These are phyloP conservation scores for Boletus tomentosulus DNA, from an alignment of 768 basidiomycete species.

Conservation along the genomic window DNA sequence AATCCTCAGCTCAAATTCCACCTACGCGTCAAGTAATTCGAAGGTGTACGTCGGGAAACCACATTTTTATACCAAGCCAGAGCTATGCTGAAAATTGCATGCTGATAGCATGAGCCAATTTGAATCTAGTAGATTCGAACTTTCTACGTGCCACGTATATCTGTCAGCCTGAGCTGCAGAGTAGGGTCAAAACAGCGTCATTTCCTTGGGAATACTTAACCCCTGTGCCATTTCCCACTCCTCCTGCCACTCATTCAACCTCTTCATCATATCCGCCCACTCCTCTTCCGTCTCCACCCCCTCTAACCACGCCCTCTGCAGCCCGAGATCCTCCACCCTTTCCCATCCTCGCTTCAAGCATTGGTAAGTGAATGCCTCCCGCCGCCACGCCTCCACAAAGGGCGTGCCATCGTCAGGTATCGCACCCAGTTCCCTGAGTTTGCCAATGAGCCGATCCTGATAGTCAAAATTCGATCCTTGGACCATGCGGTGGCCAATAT, in stretches of 20 bases:
- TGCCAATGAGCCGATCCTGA: constrained; percentile 32
- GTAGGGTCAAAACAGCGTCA: neutral
- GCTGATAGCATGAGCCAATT: too few relatives aligned
- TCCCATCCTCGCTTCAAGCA: constrained; percentile 42
- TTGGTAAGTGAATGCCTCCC: constrained; percentile 31
- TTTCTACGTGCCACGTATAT: too few relatives aligned
- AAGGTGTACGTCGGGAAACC: too few relatives aligned
- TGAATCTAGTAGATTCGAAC: too few relatives aligned
- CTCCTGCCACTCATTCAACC: constrained; percentile 46
- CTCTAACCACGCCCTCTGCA: constrained; percentile 40
- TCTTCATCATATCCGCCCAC: constrained; percentile 47
- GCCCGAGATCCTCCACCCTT: constrained; percentile 40
- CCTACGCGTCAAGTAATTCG: too few relatives aligned
- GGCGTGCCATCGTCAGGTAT: constrained; percentile 31
- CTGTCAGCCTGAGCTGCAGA: too few relatives aligned
- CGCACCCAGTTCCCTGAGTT: constrained; percentile 14
- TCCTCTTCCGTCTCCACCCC: constrained; percentile 49
- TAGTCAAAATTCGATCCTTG: constrained; percentile 33
- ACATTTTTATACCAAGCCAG: too few relatives aligned
- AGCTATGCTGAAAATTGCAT: too few relatives aligned
- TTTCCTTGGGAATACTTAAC: constrained; percentile 9
- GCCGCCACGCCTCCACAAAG: constrained; percentile 50
- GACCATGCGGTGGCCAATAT: constrained; percentile 38
- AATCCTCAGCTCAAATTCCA: too few relatives aligned
- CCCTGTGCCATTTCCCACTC: constrained; percentile 45